phyloP scores from a whole-genome alignment of 1,284 basidiomycete genomes.

The Cerioporus squamosus region DNA sequence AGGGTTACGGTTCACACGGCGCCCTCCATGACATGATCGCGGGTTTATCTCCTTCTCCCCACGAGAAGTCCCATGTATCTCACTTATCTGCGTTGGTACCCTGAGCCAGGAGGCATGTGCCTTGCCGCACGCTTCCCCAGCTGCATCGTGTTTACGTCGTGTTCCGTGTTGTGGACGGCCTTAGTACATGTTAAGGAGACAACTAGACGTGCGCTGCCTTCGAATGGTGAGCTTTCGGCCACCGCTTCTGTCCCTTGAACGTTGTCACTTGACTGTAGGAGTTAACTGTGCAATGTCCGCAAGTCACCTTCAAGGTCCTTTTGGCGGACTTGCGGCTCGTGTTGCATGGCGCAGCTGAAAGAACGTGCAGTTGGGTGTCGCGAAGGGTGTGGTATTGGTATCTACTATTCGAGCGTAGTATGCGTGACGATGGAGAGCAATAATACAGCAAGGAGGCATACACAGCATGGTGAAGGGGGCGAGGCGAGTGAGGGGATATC shows the following conservation, averaged over 20 bases:
- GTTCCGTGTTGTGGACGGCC: slow-evolving; percentile 16
- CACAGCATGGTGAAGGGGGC: slow-evolving; percentile 2
- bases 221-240: slow-evolving; percentile 4
- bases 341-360: background rate
- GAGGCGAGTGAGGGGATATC: background rate
- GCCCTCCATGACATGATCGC: background rate
- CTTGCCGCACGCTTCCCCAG: slow-evolving; percentile 9
- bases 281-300: slow-evolving; percentile 18
- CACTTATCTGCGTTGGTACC: slow-evolving; percentile 14
- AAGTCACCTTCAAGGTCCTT: background rate
- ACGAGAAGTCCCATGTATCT: slow-evolving; percentile 4
- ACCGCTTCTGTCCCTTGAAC: slow-evolving; percentile 11
- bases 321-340: too few species aligned
- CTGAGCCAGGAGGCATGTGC: slow-evolving; percentile 9
- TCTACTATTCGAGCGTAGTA: background rate
- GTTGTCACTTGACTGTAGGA: slow-evolving; percentile 21
- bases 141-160: slow-evolving; percentile 25
- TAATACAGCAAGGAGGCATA: slow-evolving; percentile 3
- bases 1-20: slow-evolving; percentile 20
- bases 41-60: slow-evolving; percentile 14
- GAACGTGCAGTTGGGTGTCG: background rate
- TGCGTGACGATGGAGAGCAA: slow-evolving; percentile 13
- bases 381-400: background rate
- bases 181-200: slow-evolving; percentile 15
- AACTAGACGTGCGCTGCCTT: slow-evolving; percentile 5